phyloP scores from a whole-genome alignment of 176 grass and related monocot species.

The Triticum urartu region DNA sequence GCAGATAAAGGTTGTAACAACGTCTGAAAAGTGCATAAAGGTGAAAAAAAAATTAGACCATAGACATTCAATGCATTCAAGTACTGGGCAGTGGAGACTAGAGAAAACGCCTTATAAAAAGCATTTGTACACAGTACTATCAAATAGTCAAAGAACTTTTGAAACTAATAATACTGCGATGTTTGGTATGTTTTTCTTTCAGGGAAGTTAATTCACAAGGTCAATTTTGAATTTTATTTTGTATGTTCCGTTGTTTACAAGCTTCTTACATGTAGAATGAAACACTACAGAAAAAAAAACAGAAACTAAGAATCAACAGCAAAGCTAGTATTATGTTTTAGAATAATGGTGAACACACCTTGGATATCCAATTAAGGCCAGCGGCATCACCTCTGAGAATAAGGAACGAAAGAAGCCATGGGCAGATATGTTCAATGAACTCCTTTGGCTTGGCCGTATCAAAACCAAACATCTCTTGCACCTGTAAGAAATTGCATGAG shows the following conservation, averaged over 20 bases:
- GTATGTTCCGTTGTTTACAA: not conserved
- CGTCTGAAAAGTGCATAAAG: slow-evolving; percentile 51
- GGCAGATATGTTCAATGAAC: slow-evolving; percentile 74
- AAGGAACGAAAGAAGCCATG: slow-evolving; percentile 72
- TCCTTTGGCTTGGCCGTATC: slow-evolving; percentile 43
- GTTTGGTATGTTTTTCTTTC: slow-evolving; percentile 25
- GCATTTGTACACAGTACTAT: not conserved
- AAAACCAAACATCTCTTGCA: slow-evolving; percentile 74
- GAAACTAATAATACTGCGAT: not conserved
- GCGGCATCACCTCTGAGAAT: slow-evolving; percentile 61
- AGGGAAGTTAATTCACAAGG: not conserved
- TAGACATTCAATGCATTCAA: not conserved
- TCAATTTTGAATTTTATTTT: not conserved
- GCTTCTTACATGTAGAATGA: slow-evolving; percentile 1
- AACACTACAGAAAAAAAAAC: not conserved
- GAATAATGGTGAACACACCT: slow-evolving; percentile 48
- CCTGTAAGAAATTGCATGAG: slow-evolving; percentile 42
- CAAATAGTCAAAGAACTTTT: slow-evolving; percentile 25
- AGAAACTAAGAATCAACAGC: not conserved
- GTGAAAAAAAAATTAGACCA: slow-evolving; percentile 21
- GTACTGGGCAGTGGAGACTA: not conserved
- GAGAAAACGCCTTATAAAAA: slow-evolving; percentile 13
- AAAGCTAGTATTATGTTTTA: slow-evolving; percentile 2
- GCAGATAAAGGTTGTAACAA: slow-evolving; percentile 56
- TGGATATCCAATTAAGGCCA: slow-evolving; percentile 81